These are phyloP conservation scores for Zasmidium angulare DNA, from an alignment of 2,329 filamentous ascomycete species.

Conservation along the genomic window DNA sequence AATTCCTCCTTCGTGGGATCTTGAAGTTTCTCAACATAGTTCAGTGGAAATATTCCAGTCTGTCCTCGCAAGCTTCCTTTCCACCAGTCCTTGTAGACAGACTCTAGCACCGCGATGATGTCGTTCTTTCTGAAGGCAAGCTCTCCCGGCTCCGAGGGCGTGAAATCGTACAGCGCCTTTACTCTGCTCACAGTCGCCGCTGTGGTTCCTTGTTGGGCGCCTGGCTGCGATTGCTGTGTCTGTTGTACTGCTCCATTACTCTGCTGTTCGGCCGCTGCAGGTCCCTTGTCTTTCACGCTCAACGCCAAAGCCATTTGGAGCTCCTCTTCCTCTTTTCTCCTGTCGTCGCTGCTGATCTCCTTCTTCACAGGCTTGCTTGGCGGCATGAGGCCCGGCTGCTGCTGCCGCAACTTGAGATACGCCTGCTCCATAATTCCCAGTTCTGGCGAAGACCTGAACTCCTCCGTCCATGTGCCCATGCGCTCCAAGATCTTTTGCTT, in stretches of 20 bases:
- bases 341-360: constrained; percentile 82
- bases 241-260: constrained; percentile 32
- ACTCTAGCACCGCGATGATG: constrained; percentile 94
- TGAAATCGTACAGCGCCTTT: constrained; percentile 89
- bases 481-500: constrained; percentile 96
- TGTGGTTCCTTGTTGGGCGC: constrained; percentile 70
- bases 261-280: constrained; percentile 31
- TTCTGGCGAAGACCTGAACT: constrained; percentile 87
- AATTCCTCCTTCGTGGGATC: constrained; percentile 94
- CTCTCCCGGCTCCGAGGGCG: constrained; percentile 89
- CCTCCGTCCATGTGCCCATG: constrained; percentile 94
- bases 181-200: constrained; percentile 95
- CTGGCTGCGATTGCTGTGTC: constrained; percentile 40
- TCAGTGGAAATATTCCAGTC: constrained; percentile 95
- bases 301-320: constrained; percentile 92
- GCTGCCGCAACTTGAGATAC: constrained; percentile 77
- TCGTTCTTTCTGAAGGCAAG: constrained; percentile 96
- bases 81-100: constrained; percentile 99
- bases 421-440: constrained; percentile 97
- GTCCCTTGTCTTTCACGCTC: constrained; percentile 81
- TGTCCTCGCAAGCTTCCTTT: constrained; percentile 91
- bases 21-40: constrained; percentile 96
- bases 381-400: constrained; percentile 74
- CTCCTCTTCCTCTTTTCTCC: constrained; percentile 95
- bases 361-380: constrained; percentile 93